Percentiles rank a stretch among this genome's conserved stretches.
These are phyloP conservation scores for Skeletonema potamos DNA, from an alignment of 108 stramenopile genomes.

Conservation along the genomic window DNA sequence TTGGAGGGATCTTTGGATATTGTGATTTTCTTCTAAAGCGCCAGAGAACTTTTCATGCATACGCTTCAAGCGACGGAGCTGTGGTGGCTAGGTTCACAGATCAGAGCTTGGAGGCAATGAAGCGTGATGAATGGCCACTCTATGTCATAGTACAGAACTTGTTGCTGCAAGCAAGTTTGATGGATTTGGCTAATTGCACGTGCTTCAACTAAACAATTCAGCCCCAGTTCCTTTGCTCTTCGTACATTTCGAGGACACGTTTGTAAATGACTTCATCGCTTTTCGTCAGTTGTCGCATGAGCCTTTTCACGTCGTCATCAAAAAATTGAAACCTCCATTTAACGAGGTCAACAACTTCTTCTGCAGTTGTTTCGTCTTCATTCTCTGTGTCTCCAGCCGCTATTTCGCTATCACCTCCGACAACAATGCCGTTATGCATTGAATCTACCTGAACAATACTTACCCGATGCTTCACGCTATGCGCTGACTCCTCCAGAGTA, in stretches of 20 bases:
- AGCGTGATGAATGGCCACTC: conserved; percentile 52
- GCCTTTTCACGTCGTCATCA: conserved; percentile 11
- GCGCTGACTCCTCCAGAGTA: too few relatives aligned
- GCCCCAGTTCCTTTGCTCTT: conserved; percentile 12
- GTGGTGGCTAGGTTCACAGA: conserved; percentile 62
- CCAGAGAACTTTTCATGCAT: conserved; percentile 56
- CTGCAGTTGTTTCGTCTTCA: too few relatives aligned
- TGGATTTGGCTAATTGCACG: conserved; percentile 64
- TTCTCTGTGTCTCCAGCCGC: too few relatives aligned
- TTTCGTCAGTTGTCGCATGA: conserved; percentile 3
- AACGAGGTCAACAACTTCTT: too few relatives aligned
- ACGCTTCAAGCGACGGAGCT: conserved; percentile 60
- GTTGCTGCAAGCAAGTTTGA: conserved; percentile 60
- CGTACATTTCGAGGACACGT: conserved; percentile 7
- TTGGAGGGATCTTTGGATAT: conserved; percentile 74
- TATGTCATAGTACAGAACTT: conserved; percentile 56
- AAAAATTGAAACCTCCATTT: not conserved
- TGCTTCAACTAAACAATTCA: conserved; percentile 10
- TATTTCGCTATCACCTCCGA: too few relatives aligned
- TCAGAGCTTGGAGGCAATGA: conserved; percentile 47
- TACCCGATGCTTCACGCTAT: too few relatives aligned
- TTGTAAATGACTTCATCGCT: conserved; percentile 7
- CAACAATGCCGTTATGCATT: too few relatives aligned
- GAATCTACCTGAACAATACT: too few relatives aligned
- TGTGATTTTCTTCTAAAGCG: conserved; percentile 72